Base-by-base conservation (phyloP, 2,329 filamentous ascomycete genomes). In the Ophiocordyceps camponoti-leonardi region DNA sequence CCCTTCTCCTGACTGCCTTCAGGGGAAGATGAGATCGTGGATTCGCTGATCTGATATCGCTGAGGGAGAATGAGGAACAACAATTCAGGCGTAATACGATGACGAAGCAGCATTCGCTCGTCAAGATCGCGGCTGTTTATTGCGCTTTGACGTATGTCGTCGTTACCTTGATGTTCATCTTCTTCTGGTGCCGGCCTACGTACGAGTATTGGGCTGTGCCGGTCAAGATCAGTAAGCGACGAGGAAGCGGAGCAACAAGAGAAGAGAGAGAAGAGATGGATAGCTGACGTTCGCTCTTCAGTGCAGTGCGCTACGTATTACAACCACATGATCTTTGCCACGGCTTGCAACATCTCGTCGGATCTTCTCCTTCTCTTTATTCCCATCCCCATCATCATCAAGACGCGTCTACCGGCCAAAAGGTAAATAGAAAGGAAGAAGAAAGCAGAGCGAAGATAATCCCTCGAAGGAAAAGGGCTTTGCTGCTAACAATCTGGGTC, bases 181-280 rank as follows among this genome's bases (percentile, higher is more conserved):
- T 61, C 20, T 69, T 67, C 40, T 77, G 72, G 72, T 76, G 72
- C 50, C 61, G 62, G 5, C 72, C 72, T 0, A 69, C 72, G 37
- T 51, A 58, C 10, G 62, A 71, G 44, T 76, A 75, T 50, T 76
- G 69, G 68, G 60, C 65, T 7, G 62, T 74, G 0, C 72, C 72
- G 0, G 60, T 66, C 0, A 54, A 53, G 16, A 61, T 59, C 42
- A 41, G 57, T 61, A 39, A 18, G 44, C 7, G 26, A 6, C 22
- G 20, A 23, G n/a, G n/a, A n/a, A n/a, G n/a, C n/a, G n/a, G n/a
- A n/a, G n/a, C n/a, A n/a, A 18, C 14, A 23, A 13, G 4, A 2
- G 18, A 10, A 37, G 18, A 12, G 8, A 12, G 23, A 6, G 6
- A 14, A 28, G 16, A 10, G 19, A 6, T 6, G 6, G 18, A 2